Percentiles rank a stretch among this genome's conserved stretches.
These are phyloP conservation scores for Coniferiporia weirii DNA, from an alignment of 1,284 basidiomycete genomes.

Conservation along the genomic window DNA sequence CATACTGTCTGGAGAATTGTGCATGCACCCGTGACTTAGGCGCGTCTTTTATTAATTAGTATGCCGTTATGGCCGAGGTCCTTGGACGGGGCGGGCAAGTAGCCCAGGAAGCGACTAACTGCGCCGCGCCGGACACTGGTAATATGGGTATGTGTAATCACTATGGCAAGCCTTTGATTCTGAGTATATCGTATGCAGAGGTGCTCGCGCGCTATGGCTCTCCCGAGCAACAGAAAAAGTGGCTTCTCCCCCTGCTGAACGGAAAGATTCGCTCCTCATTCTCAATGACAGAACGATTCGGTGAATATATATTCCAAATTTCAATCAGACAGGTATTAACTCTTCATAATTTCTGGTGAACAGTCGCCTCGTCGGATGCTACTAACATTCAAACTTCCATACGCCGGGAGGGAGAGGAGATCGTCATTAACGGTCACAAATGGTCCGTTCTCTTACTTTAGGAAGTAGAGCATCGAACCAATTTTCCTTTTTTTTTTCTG, in stretches of 20 bases:
- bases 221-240: conserved; percentile 85
- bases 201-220: conserved; percentile 92
- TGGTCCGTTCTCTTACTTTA: conserved; percentile 47
- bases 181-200: conserved; percentile 53
- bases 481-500: conserved; percentile 8
- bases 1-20: background rate
- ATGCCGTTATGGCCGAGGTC: conserved; percentile 95
- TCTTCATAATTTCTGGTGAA: too few relatives aligned
- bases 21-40: conserved; percentile 5
- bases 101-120: conserved; percentile 86
- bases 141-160: conserved; percentile 70
- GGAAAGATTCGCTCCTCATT: conserved; percentile 94
- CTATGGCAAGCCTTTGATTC: background rate
- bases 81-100: conserved; percentile 81
- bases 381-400: conserved; percentile 94
- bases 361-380: conserved; percentile 93
- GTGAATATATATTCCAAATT: conserved; percentile 36
- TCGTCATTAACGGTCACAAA: conserved; percentile 96
- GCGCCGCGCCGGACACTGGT: conserved; percentile 92
- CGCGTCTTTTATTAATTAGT: conserved; percentile 41
- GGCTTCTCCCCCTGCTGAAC: conserved; percentile 83
- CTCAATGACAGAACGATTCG: conserved; percentile 90
- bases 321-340: too few relatives aligned
- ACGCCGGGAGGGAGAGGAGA: conserved; percentile 78
- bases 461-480: conserved; percentile 1